Conservation (phyloP, 2,329 filamentous ascomycete species). For the Dactylellina leptospora region DNA sequence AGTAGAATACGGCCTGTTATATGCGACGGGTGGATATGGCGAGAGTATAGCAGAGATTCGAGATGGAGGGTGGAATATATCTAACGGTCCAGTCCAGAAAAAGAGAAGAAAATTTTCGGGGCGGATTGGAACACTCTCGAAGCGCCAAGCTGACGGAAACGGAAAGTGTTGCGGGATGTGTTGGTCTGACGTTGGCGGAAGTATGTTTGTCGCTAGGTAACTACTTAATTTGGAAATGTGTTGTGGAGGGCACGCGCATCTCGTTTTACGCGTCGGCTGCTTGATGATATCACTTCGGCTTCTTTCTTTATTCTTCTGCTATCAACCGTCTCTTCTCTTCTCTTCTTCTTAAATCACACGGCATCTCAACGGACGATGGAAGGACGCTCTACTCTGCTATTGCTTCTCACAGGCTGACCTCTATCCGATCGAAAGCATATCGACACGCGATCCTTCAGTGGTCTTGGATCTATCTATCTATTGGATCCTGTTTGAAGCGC, state of each 20-base stretch:
- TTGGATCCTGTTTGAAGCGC: slow-evolving; percentile 45
- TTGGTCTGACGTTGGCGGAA: not conserved
- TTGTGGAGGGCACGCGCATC: slow-evolving; percentile 29
- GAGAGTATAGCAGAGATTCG: not conserved
- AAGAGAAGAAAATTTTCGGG: slow-evolving; percentile 30
- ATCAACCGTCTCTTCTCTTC: not conserved
- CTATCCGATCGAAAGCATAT: slow-evolving; percentile 15
- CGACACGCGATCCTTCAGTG: slow-evolving; percentile 34
- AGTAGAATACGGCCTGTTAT: not conserved
- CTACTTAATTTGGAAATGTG: slow-evolving; percentile 19
- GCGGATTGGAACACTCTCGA: slow-evolving; percentile 36
- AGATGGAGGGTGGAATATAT: not conserved
- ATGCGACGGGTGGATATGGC: not conserved
- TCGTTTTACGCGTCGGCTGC: slow-evolving; percentile 21
- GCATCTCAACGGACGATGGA: no score
- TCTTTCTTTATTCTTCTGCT: not conserved
- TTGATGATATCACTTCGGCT: slow-evolving; percentile 28
- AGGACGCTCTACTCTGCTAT: no score
- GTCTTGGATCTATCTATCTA: not conserved
- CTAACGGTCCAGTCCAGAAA: not conserved
- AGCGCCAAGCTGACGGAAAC: slow-evolving; percentile 13
- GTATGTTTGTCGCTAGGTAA: not conserved
- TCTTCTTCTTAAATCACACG: not conserved
- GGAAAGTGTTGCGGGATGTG: slow-evolving; percentile 30
- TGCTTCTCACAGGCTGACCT: no score